Evolutionary conservation across 306 rosid genomes (phyloP), one percentile per base, ranked within the genome.

Genomic region (Quercus mongolica): DNA sequence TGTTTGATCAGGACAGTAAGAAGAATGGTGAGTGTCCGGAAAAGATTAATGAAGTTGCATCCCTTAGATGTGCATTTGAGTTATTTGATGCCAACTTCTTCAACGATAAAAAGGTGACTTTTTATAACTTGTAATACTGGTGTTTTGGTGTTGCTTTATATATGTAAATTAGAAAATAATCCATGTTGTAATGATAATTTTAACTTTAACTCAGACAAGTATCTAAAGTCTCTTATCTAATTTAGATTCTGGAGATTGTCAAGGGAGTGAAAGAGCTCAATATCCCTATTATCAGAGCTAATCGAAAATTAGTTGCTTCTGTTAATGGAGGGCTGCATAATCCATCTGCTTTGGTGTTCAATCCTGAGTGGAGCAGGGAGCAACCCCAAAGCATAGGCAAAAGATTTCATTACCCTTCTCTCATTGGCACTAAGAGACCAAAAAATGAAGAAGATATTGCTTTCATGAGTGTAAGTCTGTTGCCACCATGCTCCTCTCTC

Each of bases 21-120:
- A 87, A 63, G 4, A 81, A 82, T 20, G 18, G 72, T 74, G 78
- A 74, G 30, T 26, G 75, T 78, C 70, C 79, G 77, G 56, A 68
- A 30, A 74, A 30, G 69, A 80, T 51, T 31, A 67, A 58, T 71
- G 19, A 63, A 33, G 56, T 33, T 75, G 80, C 89, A n/a, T 73
- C 89, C 75, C 77, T 86, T 8, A 80, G 84, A 78, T n/a, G 82
- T 76, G 85, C 76, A 18, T 85, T 94, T 38, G 78, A 82, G 70
- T 78, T 89, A 71, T 81, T 92, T 74, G 96, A 90, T 83, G 92
- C 92, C 81, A 82, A 74, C 81, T 90, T 91, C 83, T 90, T 92
- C 88, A 75, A 76, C 14, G 78, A 85, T 69, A 57, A 78, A 15
- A 86, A 90, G 91, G 96, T 92, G 31, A 21, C 28, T 68, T 56